Base-by-base conservation (phyloP, 345 rosid species). In the Hibiscus trionum region DNA sequence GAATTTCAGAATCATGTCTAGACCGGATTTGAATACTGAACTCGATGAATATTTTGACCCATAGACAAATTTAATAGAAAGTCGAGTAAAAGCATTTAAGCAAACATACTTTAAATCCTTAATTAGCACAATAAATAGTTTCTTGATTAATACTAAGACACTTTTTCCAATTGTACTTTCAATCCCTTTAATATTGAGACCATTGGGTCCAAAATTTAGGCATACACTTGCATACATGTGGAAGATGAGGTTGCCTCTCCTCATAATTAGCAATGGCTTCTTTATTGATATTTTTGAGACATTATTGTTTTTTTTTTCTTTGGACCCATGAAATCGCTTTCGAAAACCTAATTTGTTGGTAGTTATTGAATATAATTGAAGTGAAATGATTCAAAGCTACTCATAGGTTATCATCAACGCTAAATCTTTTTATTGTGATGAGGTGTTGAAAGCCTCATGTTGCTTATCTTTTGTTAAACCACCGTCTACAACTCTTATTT, bases 301-400 rank as follows among this genome's bases (percentile, higher is more conserved):
- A 52, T 52, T 16, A 2, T 11, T 9, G 7, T 59, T 1, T 7
- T 42, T 8, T 42, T 1, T 14, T 29, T 5, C 17, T 64, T 64
- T 64, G 76, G 79, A 49, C 79, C 76, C 76, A 72, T 71, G 19
- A 33, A 66, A 72, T 72, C 75, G 27, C 59, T 58, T 65, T 72
- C 69, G 24, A 11, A 21, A 42, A 24, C 70, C 55, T 66, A 66
- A 24, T 49, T 49, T 14, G n/a, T 49, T 49, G 15, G 16, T 49
- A 14, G 53, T 49, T 49, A 49, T 49, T 49, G 53, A 11, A 49
- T 49, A 49, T 49, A 49, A 49, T 49, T 49, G n/a, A 12, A 49
- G 53, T 12, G 53, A 3, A 49, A 16, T 49, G 55, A 12, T 42
- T 42, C 10, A 0, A 42, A 8, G 46, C 46, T 42, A 42, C 11